Percentiles rank a stretch among this genome's conserved stretches.
These are phyloP conservation scores for Clavispora asparagi DNA, from an alignment of 805 yeast species.

Conservation along the genomic window DNA sequence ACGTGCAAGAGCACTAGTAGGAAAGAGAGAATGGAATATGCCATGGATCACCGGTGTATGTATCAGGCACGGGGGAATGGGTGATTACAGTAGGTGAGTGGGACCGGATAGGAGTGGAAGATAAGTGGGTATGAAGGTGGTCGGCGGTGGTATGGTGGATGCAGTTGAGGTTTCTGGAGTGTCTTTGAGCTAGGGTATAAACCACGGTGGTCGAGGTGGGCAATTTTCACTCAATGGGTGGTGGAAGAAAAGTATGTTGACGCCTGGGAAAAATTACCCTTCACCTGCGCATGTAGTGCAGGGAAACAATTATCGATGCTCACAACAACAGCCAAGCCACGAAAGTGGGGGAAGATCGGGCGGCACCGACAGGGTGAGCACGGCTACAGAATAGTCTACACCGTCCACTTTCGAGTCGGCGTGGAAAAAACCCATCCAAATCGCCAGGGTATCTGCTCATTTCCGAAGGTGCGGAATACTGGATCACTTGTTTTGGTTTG, in stretches of 20 bases:
- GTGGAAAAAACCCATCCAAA: no score
- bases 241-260: not conserved
- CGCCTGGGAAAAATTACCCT: not conserved
- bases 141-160: not conserved
- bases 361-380: no score
- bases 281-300: not conserved
- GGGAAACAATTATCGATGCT: not conserved
- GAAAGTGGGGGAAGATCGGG: not conserved
- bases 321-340: not conserved
- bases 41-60: not conserved
- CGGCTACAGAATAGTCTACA: no score
- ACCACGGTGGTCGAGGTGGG: not conserved
- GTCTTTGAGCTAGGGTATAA: not conserved
- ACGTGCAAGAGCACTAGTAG: slow-evolving; percentile 9
- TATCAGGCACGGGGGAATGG: not conserved
- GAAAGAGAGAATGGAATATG: not conserved
- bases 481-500: not conserved
- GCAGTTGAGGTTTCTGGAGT: not conserved
- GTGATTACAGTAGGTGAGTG: not conserved
- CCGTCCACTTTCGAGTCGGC: no score
- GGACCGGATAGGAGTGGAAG: not conserved
- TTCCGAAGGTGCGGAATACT: not conserved
- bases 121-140: not conserved
- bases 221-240: not conserved
- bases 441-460: no score